Base-by-base conservation (phyloP, 2,329 filamentous ascomycete genomes). In the Fusarium zealandicum region DNA sequence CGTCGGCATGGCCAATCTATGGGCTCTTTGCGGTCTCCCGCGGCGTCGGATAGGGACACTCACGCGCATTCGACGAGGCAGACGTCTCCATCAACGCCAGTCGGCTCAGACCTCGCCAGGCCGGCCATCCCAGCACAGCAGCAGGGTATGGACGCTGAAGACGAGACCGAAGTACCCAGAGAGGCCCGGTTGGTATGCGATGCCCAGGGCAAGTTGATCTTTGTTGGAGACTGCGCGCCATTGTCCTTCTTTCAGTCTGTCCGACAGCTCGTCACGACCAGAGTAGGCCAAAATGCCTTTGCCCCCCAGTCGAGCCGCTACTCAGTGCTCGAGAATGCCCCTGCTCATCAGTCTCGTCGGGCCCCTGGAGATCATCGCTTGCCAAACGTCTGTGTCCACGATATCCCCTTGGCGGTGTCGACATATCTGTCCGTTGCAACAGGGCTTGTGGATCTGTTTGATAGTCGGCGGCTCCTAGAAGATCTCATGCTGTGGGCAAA, bases 191-290 rank as follows among this genome's bases (percentile, higher is more conserved):
- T 83, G 5, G 70, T 83, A 0, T 77, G 77, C 35, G 81, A 84
- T 56, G 75, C 79, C 1, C 78, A 81, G 51, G 81, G 81, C 1
- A 82, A 82, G 60, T 66, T 82, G 17, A 79, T 82, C 25, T 84
- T 84, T 63, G 80, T 83, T 18, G 81, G 81, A 5, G 81, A 84
- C 63, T 83, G 81, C 58, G 81, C 81, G 5, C 81, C 81, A 1
- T 69, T 84, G 16, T 83, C 81, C 0, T 80, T 84, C 55, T 83
- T 83, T 59, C 80, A 83, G 58, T 82, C 80, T 0, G 77, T 83
- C 6, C 74, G 81, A 2, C 77, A 81, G 59, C 74, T 84, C 14
- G 80, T 83, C 17, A 81, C 77, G 0, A 76, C 73, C 0, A 71
- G 76, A 6, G 76, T 83, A 28, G 80, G 80, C 14, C 72, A 76